phyloP scores from a whole-genome alignment of 2,329 filamentous ascomycete species.

The Cytospora leucostoma region DNA sequence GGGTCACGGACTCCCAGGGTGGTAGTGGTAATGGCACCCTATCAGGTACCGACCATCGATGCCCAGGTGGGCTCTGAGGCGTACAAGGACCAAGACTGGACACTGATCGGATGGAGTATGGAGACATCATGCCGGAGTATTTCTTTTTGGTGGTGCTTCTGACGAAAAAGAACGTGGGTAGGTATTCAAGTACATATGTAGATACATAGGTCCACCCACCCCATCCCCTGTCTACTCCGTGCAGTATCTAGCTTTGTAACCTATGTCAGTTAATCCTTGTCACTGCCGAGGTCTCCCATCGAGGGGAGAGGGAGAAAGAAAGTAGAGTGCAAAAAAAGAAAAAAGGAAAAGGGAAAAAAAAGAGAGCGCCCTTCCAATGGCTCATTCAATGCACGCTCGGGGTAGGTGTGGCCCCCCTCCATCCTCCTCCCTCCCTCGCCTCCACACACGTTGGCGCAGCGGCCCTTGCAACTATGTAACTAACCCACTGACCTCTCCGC shows the following conservation, averaged over 20 bases:
- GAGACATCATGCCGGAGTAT: not conserved
- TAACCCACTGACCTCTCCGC: slow-evolving; percentile 15
- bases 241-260: too few species aligned
- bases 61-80: slow-evolving; percentile 17
- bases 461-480: not conserved
- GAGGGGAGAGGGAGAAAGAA: too few species aligned
- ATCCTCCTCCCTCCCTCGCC: slow-evolving; percentile 2
- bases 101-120: not conserved
- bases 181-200: not conserved
- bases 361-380: not conserved
- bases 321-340: too few species aligned
- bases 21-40: slow-evolving; percentile 12
- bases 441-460: slow-evolving; percentile 16
- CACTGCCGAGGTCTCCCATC: too few species aligned
- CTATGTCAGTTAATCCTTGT: too few species aligned
- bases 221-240: too few species aligned
- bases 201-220: too few species aligned
- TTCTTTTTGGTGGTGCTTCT: not conserved
- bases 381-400: not conserved
- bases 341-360: too few species aligned
- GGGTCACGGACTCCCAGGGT: slow-evolving; percentile 6
- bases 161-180: not conserved
- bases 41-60: slow-evolving; percentile 18
- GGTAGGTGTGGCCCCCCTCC: not conserved
- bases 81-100: not conserved